Evolutionary conservation across 1,284 basidiomycete species (phyloP).

Genomic region (Chalciporus piperatoides): DNA sequence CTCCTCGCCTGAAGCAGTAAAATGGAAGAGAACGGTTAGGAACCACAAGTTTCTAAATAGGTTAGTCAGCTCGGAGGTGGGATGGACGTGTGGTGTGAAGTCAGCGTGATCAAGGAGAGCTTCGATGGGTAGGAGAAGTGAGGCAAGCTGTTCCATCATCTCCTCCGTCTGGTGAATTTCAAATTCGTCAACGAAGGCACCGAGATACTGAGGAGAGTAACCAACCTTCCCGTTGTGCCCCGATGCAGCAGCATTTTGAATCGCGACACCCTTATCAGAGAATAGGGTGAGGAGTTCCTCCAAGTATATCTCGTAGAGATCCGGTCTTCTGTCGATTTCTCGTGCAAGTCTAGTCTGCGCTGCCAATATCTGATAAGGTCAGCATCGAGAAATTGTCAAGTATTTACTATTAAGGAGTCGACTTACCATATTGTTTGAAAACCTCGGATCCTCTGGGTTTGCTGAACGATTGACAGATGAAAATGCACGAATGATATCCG

Average conservation of each 20-base stretch:
- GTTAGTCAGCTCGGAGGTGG: conserved; percentile 66
- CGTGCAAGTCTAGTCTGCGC: conserved; percentile 86
- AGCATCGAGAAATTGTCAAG: not conserved
- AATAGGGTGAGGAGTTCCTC: conserved; percentile 84
- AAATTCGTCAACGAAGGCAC: conserved; percentile 9
- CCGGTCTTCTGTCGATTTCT: conserved; percentile 67
- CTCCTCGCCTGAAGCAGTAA: conserved; percentile 48
- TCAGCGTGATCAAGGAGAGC: conserved; percentile 78
- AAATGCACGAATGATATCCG: conserved; percentile 84
- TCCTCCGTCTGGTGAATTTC: conserved; percentile 60
- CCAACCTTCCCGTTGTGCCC: conserved; percentile 63
- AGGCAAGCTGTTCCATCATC: conserved; percentile 82
- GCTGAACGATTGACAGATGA: conserved; percentile 83
- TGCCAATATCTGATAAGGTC: conserved; percentile 60
- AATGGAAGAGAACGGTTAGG: conserved; percentile 81
- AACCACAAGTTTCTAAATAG: conserved; percentile 97
- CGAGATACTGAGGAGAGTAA: conserved; percentile 6
- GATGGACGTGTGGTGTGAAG: conserved; percentile 60
- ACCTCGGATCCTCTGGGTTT: conserved; percentile 80
- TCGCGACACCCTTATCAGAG: conserved; percentile 87
- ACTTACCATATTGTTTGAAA: conserved; percentile 79
- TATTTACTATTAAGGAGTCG: not conserved
- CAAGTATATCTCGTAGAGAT: conserved; percentile 79
- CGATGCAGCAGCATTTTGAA: conserved; percentile 74
- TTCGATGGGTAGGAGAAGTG: conserved; percentile 87